These are phyloP conservation scores for Coemansia umbellata DNA, from an alignment of 192 early-diverging fungal species.

Conservation along the genomic window DNA sequence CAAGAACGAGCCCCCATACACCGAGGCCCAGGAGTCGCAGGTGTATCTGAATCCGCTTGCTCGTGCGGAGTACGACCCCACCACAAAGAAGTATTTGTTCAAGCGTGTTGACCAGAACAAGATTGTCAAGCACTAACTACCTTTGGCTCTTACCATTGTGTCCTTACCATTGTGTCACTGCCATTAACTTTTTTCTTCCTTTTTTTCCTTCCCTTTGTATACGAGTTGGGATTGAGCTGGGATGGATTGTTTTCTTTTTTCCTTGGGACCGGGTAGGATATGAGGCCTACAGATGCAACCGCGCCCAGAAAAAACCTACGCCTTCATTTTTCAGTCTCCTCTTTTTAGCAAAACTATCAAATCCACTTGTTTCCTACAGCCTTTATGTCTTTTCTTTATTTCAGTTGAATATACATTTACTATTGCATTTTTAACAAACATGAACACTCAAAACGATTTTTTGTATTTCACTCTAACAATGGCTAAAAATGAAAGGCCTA, in stretches of 20 bases:
- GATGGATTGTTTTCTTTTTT: constrained; percentile 1
- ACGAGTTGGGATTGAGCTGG: too few relatives aligned
- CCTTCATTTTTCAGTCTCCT: not conserved
- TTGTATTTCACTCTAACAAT: too few relatives aligned
- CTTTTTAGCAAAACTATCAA: too few relatives aligned
- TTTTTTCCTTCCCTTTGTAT: constrained; percentile 2
- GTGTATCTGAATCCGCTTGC: constrained; percentile 88
- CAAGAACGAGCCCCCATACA: constrained; percentile 85
- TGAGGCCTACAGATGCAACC: constrained; percentile 20
- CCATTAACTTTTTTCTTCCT: not conserved
- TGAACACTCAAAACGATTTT: too few relatives aligned
- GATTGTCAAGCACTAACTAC: constrained; percentile 4
- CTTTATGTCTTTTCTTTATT: too few relatives aligned
- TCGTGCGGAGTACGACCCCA: constrained; percentile 81
- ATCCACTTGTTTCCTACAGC: too few relatives aligned
- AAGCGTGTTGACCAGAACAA: constrained; percentile 39
- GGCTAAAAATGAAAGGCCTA: too few relatives aligned
- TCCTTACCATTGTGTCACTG: not conserved
- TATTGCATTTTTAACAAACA: too few relatives aligned
- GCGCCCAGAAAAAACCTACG: constrained; percentile 1
- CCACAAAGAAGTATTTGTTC: constrained; percentile 37
- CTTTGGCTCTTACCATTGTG: not conserved
- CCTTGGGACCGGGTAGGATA: constrained; percentile 10
- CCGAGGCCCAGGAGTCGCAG: constrained; percentile 66
- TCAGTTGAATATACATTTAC: too few relatives aligned